Evolutionary conservation across 768 basidiomycete species (phyloP), one percentile per base, ranked within the genome.

Genomic region (Tylopilus balloui): DNA sequence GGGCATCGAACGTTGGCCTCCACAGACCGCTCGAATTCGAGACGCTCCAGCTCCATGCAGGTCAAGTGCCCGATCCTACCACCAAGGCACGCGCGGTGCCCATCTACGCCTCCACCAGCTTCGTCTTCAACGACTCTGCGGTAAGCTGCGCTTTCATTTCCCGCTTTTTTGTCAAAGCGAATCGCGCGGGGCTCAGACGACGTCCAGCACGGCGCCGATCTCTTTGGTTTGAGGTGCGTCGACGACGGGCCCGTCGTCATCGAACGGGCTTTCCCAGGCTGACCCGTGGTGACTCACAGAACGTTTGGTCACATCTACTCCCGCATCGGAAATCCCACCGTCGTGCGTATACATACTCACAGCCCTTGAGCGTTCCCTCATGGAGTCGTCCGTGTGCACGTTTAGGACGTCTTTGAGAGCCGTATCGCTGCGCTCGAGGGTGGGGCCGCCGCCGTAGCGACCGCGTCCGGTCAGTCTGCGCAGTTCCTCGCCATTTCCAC

Each of bases 341-440:
- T 76, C 28, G 79, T 80, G 54, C 48, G 78, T 70, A 19, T 25
- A 21, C 34, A 6, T 25, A 29, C 17, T 11, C 12, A n/a, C n/a
- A n/a, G 1, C n/a, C 15, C 32, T 14, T 17, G n/a, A n/a, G n/a
- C n/a, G n/a, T n/a, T n/a, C n/a, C n/a, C n/a, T n/a, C n/a, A n/a
- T n/a, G n/a, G n/a, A n/a, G n/a, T n/a, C n/a, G n/a, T n/a, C n/a
- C n/a, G n/a, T n/a, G n/a, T n/a, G n/a, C n/a, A n/a, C n/a, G n/a
- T n/a, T n/a, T 10, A 79, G 79, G 80, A 84, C 34, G 74, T 84
- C 3, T 83, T 86, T 42, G 84, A 85, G 64, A 77, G 77, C 55
- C 73, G 84, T 4, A 77, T 86, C 2, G 77, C 84, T 0, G 78
- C 79, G 0, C 72, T 86, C 12, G 84, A 85, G 53, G 80, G 81